phyloP scores from a whole-genome alignment of 2,329 filamentous ascomycete species.

The Talaromyces verruculosus region DNA sequence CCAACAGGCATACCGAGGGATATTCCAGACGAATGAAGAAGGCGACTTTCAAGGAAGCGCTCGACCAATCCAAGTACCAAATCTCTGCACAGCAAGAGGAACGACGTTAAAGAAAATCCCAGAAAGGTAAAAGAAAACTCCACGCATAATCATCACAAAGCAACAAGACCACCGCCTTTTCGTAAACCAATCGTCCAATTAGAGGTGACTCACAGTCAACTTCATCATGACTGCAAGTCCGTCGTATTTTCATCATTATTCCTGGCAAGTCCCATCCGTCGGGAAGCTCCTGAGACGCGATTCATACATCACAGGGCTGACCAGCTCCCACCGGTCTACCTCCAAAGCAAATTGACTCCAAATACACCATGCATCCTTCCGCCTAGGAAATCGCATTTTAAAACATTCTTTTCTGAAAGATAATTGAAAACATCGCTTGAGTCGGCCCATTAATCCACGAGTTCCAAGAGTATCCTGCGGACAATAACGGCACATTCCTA shows the following conservation, averaged over 20 bases:
- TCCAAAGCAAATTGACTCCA: conserved; percentile 15
- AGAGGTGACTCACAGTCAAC: conserved; percentile 18
- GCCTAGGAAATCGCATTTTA: conserved; percentile 13
- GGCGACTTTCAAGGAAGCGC: conserved; percentile 6
- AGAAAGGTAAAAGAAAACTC: conserved; percentile 7
- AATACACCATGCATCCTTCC: conserved; percentile 18
- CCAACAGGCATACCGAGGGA: conserved; percentile 10
- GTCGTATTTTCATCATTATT: conserved; percentile 20
- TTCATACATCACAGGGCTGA: conserved; percentile 10
- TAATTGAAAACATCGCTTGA: conserved; percentile 7
- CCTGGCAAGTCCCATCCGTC: conserved; percentile 6
- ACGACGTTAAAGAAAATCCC: background rate
- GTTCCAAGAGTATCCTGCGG: conserved; percentile 7
- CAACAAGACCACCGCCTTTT: conserved; percentile 20
- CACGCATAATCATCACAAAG: conserved; percentile 16
- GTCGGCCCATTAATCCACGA: conserved; percentile 2
- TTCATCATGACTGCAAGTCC: conserved; percentile 20
- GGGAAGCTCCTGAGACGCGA: conserved; percentile 7
- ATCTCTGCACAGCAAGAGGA: conserved; percentile 16
- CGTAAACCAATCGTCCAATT: conserved; percentile 13
- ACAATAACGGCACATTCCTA: conserved; percentile 1
- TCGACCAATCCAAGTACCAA: conserved; percentile 13
- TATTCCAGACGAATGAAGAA: conserved; percentile 12
- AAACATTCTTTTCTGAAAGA: conserved; percentile 17
- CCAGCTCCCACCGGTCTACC: conserved; percentile 11